Conservation (phyloP, 192 early-diverging fungal species). For the Coemansia sp. region DNA sequence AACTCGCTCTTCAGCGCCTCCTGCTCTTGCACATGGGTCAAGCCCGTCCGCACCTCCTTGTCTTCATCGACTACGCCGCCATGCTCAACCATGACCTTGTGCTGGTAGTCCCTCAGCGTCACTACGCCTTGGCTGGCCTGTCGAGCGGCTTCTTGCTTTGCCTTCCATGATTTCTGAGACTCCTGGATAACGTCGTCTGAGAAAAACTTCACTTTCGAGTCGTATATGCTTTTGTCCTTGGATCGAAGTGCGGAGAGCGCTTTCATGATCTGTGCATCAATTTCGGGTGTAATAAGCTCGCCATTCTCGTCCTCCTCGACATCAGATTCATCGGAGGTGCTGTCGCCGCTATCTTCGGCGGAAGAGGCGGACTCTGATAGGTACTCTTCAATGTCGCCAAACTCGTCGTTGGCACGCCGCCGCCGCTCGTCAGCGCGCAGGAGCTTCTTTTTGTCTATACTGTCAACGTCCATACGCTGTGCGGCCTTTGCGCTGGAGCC, state of each 20-base stretch:
- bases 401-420: constrained; percentile 38
- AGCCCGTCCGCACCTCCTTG: constrained; percentile 15
- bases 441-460: constrained; percentile 42
- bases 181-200: constrained; percentile 46
- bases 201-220: constrained; percentile 75
- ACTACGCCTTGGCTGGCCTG: constrained; percentile 42
- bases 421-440: constrained; percentile 45
- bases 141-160: constrained; percentile 33
- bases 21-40: constrained; percentile 85
- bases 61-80: constrained; percentile 55
- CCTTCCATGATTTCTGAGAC: constrained; percentile 37
- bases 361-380: constrained; percentile 21
- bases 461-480: constrained; percentile 13
- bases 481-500: not conserved
- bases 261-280: constrained; percentile 92
- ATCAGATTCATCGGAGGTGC: constrained; percentile 55
- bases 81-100: constrained; percentile 52
- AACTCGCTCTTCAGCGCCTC: constrained; percentile 71
- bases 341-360: constrained; percentile 24
- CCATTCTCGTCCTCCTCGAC: constrained; percentile 79
- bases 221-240: constrained; percentile 81
- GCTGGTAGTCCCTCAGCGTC: constrained; percentile 84
- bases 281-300: constrained; percentile 79
- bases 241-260: constrained; percentile 79
- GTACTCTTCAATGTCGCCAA: constrained; percentile 40